A percentile compares a stretch with the other conserved stretches of the same genome.
phyloP scores from a whole-genome alignment of 768 basidiomycete genomes.

The Rhizopogon sp. region DNA sequence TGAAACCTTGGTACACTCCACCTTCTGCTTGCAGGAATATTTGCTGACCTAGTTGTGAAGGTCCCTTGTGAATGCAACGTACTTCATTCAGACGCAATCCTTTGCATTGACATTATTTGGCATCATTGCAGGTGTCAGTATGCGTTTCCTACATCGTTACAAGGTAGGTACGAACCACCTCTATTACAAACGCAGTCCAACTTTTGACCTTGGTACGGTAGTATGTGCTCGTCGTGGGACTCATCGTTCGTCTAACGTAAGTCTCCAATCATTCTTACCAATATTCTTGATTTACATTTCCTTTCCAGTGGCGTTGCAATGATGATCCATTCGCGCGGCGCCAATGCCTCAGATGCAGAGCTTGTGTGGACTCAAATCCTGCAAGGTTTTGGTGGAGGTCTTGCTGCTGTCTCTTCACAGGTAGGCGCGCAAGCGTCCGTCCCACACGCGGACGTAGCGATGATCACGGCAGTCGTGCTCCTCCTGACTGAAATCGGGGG shows the following conservation, averaged over 20 bases:
- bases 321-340: constrained; percentile 69
- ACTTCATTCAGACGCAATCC: constrained; percentile 59
- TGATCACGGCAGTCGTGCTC: constrained; percentile 63
- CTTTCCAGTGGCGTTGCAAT: constrained; percentile 50
- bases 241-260: constrained; percentile 50
- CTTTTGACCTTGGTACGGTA: constrained; percentile 11
- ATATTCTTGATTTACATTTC: neutral
- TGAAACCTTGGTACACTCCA: constrained; percentile 39
- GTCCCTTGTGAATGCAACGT: constrained; percentile 51
- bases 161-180: constrained; percentile 34
- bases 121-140: constrained; percentile 51
- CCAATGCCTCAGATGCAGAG: constrained; percentile 46
- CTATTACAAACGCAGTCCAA: neutral
- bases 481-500: constrained; percentile 67
- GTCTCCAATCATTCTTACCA: constrained; percentile 6
- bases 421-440: constrained; percentile 65
- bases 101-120: constrained; percentile 60
- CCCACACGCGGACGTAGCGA: constrained; percentile 59
- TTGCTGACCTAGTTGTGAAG: constrained; percentile 26
- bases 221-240: constrained; percentile 49
- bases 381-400: constrained; percentile 71
- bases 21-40: neutral
- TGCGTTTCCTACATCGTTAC: constrained; percentile 49
- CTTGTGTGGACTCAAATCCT: constrained; percentile 66
- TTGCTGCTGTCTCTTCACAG: constrained; percentile 52